Evolutionary conservation across 345 rosid genomes (phyloP).

Genomic region (Tarenaya hassleriana): DNA sequence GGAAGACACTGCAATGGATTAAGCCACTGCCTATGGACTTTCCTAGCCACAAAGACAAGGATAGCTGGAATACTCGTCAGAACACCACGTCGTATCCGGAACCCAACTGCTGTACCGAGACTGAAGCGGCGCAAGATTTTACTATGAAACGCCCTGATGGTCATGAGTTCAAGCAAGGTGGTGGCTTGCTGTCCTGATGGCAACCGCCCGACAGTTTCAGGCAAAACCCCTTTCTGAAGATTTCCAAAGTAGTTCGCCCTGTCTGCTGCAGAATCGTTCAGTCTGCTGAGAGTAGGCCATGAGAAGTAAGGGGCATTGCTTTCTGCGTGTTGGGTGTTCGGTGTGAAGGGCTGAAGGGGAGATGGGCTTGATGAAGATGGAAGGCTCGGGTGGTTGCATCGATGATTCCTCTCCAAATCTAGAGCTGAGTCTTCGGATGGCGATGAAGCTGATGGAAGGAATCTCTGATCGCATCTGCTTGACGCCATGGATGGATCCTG

Average conservation of each 20-base stretch:
- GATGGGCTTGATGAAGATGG: constrained; percentile 53
- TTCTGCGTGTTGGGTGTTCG: constrained; percentile 61
- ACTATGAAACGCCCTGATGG: constrained; percentile 80
- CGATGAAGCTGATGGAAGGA: constrained; percentile 43
- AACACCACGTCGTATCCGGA: constrained; percentile 61
- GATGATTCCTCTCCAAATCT: constrained; percentile 55
- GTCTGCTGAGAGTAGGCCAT: constrained; percentile 67
- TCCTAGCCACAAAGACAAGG: constrained; percentile 75
- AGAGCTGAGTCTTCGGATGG: constrained; percentile 65
- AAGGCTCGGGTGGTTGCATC: constrained; percentile 41
- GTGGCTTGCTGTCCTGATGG: constrained; percentile 75
- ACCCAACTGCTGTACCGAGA: constrained; percentile 81
- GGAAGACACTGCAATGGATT: constrained; percentile 72
- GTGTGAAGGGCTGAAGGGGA: constrained; percentile 52
- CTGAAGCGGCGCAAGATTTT: constrained; percentile 73
- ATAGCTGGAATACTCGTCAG: constrained; percentile 74
- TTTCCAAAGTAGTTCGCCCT: constrained; percentile 69
- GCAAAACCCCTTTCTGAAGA: constrained; percentile 76
- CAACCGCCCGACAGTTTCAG: constrained; percentile 54
- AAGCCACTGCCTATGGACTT: constrained; percentile 82
- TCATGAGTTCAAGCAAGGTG: constrained; percentile 79
- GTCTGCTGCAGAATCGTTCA: constrained; percentile 58
- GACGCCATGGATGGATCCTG: constrained; percentile 39
- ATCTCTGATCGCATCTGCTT: constrained; percentile 37
- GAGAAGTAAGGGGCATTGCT: constrained; percentile 80